phyloP scores from a whole-genome alignment of 2,329 filamentous ascomycete species.

The Alternaria sp. region DNA sequence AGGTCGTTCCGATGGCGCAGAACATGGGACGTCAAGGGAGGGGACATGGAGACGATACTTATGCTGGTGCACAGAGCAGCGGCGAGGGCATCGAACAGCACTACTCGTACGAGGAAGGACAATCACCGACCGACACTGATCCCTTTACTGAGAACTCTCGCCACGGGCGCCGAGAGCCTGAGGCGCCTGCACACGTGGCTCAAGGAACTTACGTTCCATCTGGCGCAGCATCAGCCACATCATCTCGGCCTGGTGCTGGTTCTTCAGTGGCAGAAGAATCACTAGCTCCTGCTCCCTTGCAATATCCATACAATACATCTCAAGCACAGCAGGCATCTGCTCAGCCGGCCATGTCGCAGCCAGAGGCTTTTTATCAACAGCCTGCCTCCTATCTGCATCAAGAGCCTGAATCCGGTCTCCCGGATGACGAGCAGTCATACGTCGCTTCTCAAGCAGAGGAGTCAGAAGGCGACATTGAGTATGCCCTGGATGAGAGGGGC shows the following conservation, averaged over 20 bases:
- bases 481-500: constrained; percentile 49
- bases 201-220: constrained; percentile 49
- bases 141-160: constrained; percentile 64
- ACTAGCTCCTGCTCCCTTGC: constrained; percentile 40
- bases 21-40: constrained; percentile 61
- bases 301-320: constrained; percentile 34
- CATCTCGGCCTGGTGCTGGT: constrained; percentile 28
- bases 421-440: constrained; percentile 50
- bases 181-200: constrained; percentile 40
- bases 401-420: constrained; percentile 32
- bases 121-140: constrained; percentile 67
- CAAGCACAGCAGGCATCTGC: constrained; percentile 33
- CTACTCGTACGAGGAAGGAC: constrained; percentile 61
- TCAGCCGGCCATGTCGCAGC: constrained; percentile 41
- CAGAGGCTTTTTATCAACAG: constrained; percentile 52
- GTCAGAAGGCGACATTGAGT: constrained; percentile 51
- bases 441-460: constrained; percentile 48
- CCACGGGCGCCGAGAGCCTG: constrained; percentile 42
- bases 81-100: constrained; percentile 52
- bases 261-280: constrained; percentile 31
- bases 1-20: constrained; percentile 91
- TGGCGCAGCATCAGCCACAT: constrained; percentile 34
- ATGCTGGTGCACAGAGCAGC: constrained; percentile 43
- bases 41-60: constrained; percentile 46
- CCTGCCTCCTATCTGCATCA: constrained; percentile 50